Conservation (phyloP, 2,329 filamentous ascomycete genomes). For the Alternaria rosae region DNA sequence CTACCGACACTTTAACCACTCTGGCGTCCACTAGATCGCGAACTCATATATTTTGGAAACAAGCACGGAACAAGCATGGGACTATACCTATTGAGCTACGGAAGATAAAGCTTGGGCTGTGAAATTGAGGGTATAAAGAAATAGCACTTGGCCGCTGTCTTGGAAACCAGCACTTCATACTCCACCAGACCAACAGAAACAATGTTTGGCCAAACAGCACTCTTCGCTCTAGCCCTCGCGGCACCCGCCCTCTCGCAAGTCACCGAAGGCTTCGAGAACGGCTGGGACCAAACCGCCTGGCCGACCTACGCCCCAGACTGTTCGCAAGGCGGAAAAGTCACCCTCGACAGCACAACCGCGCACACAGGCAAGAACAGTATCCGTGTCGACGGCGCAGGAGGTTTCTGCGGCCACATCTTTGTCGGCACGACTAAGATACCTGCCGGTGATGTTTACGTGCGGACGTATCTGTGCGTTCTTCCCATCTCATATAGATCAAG, state of each 20-base stretch:
- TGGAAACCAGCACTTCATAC: not conserved
- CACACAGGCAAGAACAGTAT: slow-evolving; percentile 72
- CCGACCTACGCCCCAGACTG: slow-evolving; percentile 67
- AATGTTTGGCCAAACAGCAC: slow-evolving; percentile 56
- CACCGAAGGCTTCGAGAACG: slow-evolving; percentile 64
- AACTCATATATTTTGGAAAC: slow-evolving; percentile 8
- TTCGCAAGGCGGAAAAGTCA: slow-evolving; percentile 65
- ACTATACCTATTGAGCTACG: slow-evolving; percentile 8
- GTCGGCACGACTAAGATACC: slow-evolving; percentile 66
- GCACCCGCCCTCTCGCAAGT: slow-evolving; percentile 62
- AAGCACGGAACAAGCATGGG: slow-evolving; percentile 7
- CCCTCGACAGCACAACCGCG: slow-evolving; percentile 63
- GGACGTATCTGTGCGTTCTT: slow-evolving; percentile 61
- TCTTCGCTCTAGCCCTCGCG: slow-evolving; percentile 58
- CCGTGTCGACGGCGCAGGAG: slow-evolving; percentile 73
- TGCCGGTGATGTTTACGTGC: slow-evolving; percentile 64
- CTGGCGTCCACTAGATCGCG: slow-evolving; percentile 10
- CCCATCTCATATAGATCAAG: not conserved
- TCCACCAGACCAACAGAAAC: slow-evolving; percentile 6
- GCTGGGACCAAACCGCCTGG: slow-evolving; percentile 66
- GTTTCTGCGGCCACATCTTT: slow-evolving; percentile 63
- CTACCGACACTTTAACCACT: slow-evolving; percentile 15
- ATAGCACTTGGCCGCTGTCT: not conserved
- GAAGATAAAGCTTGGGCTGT: slow-evolving; percentile 12
- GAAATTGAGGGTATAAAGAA: slow-evolving; percentile 14